These are phyloP conservation scores for Aspergillus sojae DNA, from an alignment of 2,329 filamentous ascomycete species.

Conservation along the genomic window DNA sequence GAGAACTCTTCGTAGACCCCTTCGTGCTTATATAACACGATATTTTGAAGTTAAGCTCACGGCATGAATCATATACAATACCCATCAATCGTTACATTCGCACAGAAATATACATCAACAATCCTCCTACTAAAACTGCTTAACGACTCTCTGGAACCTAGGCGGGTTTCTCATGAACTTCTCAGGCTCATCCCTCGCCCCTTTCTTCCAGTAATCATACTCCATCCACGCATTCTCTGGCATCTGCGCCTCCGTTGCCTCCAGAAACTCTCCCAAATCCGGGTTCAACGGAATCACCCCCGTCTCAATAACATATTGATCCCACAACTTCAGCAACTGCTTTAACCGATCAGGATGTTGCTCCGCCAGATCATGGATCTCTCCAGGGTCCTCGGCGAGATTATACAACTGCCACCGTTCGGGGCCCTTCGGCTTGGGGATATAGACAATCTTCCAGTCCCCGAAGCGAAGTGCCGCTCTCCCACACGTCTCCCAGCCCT, in stretches of 20 bases:
- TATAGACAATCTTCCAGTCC: conserved; percentile 62
- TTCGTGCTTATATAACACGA: conserved; percentile 33
- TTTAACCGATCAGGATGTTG: conserved; percentile 48
- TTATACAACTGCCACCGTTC: conserved; percentile 63
- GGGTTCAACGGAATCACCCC: conserved; percentile 63
- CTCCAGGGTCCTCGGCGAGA: conserved; percentile 54
- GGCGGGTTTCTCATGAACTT: conserved; percentile 46
- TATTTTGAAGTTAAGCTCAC: not conserved
- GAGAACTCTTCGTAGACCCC: conserved; percentile 37
- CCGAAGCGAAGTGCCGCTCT: conserved; percentile 58
- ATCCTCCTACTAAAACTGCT: conserved; percentile 30
- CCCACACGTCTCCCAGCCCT: conserved; percentile 61
- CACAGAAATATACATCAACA: not conserved
- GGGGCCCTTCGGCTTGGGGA: conserved; percentile 58
- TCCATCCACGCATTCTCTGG: conserved; percentile 68
- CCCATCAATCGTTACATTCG: not conserved
- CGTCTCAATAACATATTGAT: conserved; percentile 61
- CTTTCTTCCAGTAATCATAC: conserved; percentile 65
- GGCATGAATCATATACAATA: not conserved
- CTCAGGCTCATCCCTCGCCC: conserved; percentile 52
- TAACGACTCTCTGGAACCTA: conserved; percentile 38
- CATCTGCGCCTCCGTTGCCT: conserved; percentile 66
- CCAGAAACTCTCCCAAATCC: conserved; percentile 60
- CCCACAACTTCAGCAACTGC: conserved; percentile 57
- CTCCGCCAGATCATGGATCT: conserved; percentile 51